Percentiles rank a stretch among this genome's conserved stretches.
phyloP scores from a whole-genome alignment of 2,329 filamentous ascomycete genomes.

The Fusarium dimerum region DNA sequence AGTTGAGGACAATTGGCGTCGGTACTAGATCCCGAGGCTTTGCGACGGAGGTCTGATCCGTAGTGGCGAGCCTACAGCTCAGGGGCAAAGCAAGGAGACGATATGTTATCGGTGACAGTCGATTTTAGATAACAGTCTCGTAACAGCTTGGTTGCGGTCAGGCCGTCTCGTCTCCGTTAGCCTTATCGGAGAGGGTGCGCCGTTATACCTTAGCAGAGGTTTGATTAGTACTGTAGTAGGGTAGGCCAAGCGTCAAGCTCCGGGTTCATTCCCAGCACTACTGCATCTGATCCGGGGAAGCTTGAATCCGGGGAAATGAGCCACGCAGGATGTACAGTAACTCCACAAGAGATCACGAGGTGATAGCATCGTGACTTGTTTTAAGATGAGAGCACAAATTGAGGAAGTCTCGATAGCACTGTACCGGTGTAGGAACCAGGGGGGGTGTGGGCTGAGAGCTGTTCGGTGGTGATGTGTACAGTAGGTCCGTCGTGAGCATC shows the following conservation, averaged over 20 bases:
- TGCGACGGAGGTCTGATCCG: too few species aligned
- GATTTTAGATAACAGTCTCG: background rate
- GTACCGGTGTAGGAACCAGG: background rate
- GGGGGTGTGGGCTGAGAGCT: too few species aligned
- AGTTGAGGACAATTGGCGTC: too few species aligned
- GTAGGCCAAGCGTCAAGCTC: too few species aligned
- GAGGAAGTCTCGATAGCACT: background rate
- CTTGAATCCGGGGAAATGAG: conserved; percentile 18
- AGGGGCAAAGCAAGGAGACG: background rate
- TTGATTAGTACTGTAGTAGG: too few species aligned
- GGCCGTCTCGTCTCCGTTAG: background rate
- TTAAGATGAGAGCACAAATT: background rate
- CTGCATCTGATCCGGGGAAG: conserved; percentile 20
- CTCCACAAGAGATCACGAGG: conserved; percentile 16
- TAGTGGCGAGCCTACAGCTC: conserved; percentile 3
- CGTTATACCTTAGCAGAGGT: background rate
- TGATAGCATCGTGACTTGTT: background rate
- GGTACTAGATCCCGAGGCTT: too few species aligned
- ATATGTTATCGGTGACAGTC: background rate
- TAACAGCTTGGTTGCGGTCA: background rate
- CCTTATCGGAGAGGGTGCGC: background rate
- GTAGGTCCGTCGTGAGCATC: too few species aligned
- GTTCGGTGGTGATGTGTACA: too few species aligned
- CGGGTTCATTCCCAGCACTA: background rate
- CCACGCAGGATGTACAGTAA: conserved; percentile 1